Evolutionary conservation across 2,329 filamentous ascomycete genomes (phyloP).

Genomic region (Dactylellina leptospora): DNA sequence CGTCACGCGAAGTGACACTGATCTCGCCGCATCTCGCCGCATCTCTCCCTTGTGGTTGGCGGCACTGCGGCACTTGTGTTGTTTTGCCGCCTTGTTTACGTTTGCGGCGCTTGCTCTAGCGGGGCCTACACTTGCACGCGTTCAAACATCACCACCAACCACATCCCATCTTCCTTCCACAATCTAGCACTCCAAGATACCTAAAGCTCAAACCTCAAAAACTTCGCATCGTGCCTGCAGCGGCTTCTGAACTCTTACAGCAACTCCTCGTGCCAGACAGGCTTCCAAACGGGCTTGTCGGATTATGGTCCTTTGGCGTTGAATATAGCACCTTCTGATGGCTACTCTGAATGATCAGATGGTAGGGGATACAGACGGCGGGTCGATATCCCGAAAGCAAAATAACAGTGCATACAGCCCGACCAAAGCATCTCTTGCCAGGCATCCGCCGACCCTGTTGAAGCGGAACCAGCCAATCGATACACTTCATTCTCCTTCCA

Average conservation of each 20-base stretch:
- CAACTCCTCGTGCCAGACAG: too few relatives aligned
- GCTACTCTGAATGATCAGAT: background rate
- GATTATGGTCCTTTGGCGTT: background rate
- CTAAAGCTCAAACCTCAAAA: too few relatives aligned
- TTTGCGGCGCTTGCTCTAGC: background rate
- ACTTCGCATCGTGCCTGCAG: too few relatives aligned
- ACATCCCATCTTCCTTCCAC: background rate
- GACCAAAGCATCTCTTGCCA: slow-evolving; percentile 12
- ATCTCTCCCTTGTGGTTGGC: too few relatives aligned
- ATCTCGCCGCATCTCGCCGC: too few relatives aligned
- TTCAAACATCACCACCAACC: background rate
- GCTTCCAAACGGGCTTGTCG: too few relatives aligned
- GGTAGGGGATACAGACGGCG: background rate
- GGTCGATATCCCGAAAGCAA: background rate
- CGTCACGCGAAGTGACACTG: too few relatives aligned
- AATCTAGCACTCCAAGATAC: background rate
- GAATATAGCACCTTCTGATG: background rate
- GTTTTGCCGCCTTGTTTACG: background rate
- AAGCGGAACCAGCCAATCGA: slow-evolving; percentile 20
- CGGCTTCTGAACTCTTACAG: too few relatives aligned
- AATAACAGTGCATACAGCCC: slow-evolving; percentile 6
- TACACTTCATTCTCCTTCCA: slow-evolving; percentile 10
- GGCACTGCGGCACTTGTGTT: too few relatives aligned
- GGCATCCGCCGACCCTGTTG: slow-evolving; percentile 11
- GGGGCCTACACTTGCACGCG: background rate